Base-by-base conservation (phyloP, 805 yeast species). In the Yarrowia deformans region DNA sequence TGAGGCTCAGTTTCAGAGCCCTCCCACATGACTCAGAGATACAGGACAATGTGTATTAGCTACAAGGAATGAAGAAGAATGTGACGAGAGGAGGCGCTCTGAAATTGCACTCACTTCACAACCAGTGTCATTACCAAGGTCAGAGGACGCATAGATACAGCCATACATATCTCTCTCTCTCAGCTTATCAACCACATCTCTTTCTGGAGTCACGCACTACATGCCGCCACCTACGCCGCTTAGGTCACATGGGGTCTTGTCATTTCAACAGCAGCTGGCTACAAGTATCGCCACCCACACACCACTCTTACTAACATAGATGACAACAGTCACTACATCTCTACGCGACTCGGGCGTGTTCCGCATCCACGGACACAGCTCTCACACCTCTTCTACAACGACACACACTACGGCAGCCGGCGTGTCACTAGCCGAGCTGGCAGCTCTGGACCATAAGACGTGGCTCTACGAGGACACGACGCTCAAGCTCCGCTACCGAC, bases 261-360 rank as follows among this genome's bases (percentile, higher is more conserved):
- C 48, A 56, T 40, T 29, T 29, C 35, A 18, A 37, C 18, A n/a
- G 7, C 48, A 14, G 35, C 46, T 32, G 9, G 3, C 8, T 13
- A 23, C 29, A 23, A 23, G 29, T 23, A 23, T n/a, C 37, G 37
- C 48, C 46, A 23, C 37, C 35, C 8, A 45, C 49, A 6, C 18
- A 40, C 10, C 29, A 23, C 29, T 23, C 29, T 4, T 23, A 60
- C 66, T 60, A 60, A 60, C 66, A 43, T 39, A 60, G 66, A 60
- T 60, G 66, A 60, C 66, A 32, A 60, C 66, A 14, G 66, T 60
- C 66, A 60, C 66, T 9, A 60, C 66, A 60, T 60, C 66, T 60
- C 66, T 60, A 43, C 66, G 66, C 66, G 66, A 60, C 52, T 60
- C 66, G 42, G 66, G 66, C 37, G 66, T 60, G 66, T 60, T 60